Evolutionary conservation across 148 eudicot species (phyloP), one percentile per base, ranked within the genome.

Genomic region (Fagopyrum esculentum): DNA sequence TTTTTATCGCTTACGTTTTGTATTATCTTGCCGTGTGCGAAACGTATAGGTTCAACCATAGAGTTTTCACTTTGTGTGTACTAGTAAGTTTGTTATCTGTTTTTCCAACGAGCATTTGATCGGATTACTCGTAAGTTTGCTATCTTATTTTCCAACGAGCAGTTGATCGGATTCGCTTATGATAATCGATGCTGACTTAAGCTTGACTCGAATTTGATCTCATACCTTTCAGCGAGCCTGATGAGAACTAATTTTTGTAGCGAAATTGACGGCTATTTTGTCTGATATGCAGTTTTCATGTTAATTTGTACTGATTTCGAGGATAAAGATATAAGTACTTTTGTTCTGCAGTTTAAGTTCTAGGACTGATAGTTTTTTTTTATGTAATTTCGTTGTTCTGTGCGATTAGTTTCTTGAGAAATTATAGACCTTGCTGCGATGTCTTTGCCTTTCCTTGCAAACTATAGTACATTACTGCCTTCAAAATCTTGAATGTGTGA

Each of bases 1-100:
- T 45, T 43, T 80, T 66, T 10, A 66, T 66, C 71, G 71, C 71
- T 66, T 40, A 2, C 15, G 3, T 61, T 61, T 26, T 61, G 43
- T 61, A 1, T 4, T 11, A 2, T 63, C 40, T 63, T 63, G 16
- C 44, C n/a, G 35, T 35, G 60, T 56, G 60, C 15, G 17, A 60
- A 60, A 6, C 43, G 35, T 22, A 19, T 26, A 13, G 10, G 12
- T 16, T 63, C 44, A 45, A 63, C 12, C 35, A 29, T 45, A 9
- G 10, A 66, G 9, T 35, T 22, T 22, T 35, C 40, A 60, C 66
- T 60, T 26, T 2, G 35, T 22, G 35, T 22, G 26, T 22, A 19
- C 2, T 22, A 22, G 22, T 17, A 6, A 4, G n/a, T 55, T n/a
- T n/a, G 40, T 35, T 35, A 35, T 35, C 8, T 16, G 26, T 55